phyloP scores from a whole-genome alignment of 2,329 filamentous ascomycete genomes.

The Verticillium isaacii region DNA sequence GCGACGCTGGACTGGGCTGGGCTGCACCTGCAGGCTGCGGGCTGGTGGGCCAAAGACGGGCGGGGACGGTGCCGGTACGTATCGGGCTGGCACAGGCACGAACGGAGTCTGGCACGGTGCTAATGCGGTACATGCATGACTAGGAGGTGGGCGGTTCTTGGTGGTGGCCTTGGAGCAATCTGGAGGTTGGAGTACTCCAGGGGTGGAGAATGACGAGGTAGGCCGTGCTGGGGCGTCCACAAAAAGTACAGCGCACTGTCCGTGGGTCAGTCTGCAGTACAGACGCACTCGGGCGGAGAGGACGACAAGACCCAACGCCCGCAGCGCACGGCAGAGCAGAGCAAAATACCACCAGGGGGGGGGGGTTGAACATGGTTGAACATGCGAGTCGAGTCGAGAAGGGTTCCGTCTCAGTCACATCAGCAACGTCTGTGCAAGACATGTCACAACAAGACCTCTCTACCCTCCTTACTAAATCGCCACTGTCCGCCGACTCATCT shows the following conservation, averaged over 20 bases:
- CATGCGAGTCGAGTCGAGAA: too few species aligned
- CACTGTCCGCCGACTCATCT: not conserved
- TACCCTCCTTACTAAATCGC: not conserved
- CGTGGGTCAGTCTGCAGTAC: not conserved
- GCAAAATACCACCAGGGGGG: too few species aligned
- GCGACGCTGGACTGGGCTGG: not conserved
- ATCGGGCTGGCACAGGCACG: not conserved
- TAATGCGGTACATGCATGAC: not conserved
- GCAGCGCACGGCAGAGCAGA: too few species aligned
- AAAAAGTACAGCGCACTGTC: not conserved
- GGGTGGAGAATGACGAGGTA: not conserved
- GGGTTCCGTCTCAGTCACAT: too few species aligned
- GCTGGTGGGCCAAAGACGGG: not conserved
- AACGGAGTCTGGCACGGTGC: not conserved
- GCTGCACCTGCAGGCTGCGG: not conserved
- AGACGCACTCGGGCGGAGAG: too few species aligned
- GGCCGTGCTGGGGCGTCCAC: not conserved
- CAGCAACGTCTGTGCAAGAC: too few species aligned
- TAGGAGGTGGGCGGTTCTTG: not conserved
- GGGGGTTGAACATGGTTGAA: too few species aligned
- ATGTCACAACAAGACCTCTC: not conserved
- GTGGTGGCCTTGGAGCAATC: not conserved
- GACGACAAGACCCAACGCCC: too few species aligned
- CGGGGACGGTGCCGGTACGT: not conserved
- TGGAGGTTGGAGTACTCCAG: conserved; percentile 1